Percentiles rank a stretch among this genome's conserved stretches.
phyloP scores from a whole-genome alignment of 441 rosid genomes.

The Sinapis alba region DNA sequence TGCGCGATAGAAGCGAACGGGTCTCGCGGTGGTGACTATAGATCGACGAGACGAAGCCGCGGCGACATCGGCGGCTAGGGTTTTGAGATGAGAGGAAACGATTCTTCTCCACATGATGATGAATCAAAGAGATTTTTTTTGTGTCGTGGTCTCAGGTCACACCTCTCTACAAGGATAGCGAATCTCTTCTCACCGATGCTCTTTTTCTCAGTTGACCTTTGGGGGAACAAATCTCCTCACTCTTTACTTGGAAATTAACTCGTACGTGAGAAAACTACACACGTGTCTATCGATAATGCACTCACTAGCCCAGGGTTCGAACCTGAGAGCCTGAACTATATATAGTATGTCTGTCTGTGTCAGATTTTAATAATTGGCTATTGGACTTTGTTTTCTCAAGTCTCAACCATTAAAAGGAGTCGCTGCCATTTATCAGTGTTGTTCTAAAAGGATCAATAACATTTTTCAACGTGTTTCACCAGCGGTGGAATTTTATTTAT shows the following conservation, averaged over 20 bases:
- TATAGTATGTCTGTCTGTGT: neutral
- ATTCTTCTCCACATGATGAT: constrained; percentile 82
- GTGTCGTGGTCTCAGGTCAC: constrained; percentile 8
- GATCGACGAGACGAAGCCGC: constrained; percentile 43
- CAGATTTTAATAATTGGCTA: neutral
- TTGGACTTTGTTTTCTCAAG: neutral
- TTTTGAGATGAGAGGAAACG: constrained; percentile 65
- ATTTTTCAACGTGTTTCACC: constrained; percentile 25
- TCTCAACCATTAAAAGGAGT: no score
- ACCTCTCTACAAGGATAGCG: no score
- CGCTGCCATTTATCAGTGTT: neutral
- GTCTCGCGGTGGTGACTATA: constrained; percentile 27
- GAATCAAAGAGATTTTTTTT: neutral
- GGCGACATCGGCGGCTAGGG: constrained; percentile 58
- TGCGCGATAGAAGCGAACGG: constrained; percentile 17
- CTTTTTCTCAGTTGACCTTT: no score
- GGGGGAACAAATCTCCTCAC: no score
- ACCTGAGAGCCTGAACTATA: neutral
- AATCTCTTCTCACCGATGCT: no score
- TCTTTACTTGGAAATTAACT: no score
- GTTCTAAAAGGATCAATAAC: neutral
- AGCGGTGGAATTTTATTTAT: neutral
- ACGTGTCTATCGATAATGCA: neutral
- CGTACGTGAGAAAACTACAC: neutral
- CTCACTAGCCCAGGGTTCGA: neutral